Evolutionary conservation across 331 rosid genomes (phyloP).

Genomic region (Phaseolus coccineus): DNA sequence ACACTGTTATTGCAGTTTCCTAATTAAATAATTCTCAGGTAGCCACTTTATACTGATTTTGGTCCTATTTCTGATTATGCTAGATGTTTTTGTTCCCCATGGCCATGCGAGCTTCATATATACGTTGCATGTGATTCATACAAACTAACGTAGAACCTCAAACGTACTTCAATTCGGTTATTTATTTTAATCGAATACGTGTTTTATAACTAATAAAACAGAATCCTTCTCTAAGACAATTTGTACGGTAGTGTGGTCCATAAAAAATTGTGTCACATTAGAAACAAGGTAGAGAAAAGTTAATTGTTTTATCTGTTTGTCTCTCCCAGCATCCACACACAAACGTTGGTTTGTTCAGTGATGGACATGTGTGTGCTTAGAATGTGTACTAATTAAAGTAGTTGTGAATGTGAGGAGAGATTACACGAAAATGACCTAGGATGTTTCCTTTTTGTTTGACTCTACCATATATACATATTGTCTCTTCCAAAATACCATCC

Average conservation of each 20-base stretch:
- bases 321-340: background rate
- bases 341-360: constrained; percentile 30
- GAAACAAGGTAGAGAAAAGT: constrained; percentile 23
- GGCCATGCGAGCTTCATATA: constrained; percentile 40
- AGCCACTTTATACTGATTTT: constrained; percentile 57
- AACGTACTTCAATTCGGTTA: constrained; percentile 18
- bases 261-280: constrained; percentile 18
- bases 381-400: constrained; percentile 27
- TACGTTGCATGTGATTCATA: constrained; percentile 55
- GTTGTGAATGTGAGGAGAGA: constrained; percentile 29
- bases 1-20: constrained; percentile 56
- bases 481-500: constrained; percentile 14
- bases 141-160: constrained; percentile 43
- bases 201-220: background rate
- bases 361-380: constrained; percentile 8
- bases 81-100: constrained; percentile 73
- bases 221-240: constrained; percentile 32
- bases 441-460: constrained; percentile 33
- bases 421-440: constrained; percentile 11
- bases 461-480: background rate
- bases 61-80: constrained; percentile 56
- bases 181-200: constrained; percentile 5
- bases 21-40: constrained; percentile 56
- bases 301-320: constrained; percentile 24
- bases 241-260: constrained; percentile 16